Percentiles rank a stretch among this genome's conserved stretches.
Evolutionary conservation across 179 eudicot genomes (phyloP).

Genomic region (Gypsophila paniculata): DNA sequence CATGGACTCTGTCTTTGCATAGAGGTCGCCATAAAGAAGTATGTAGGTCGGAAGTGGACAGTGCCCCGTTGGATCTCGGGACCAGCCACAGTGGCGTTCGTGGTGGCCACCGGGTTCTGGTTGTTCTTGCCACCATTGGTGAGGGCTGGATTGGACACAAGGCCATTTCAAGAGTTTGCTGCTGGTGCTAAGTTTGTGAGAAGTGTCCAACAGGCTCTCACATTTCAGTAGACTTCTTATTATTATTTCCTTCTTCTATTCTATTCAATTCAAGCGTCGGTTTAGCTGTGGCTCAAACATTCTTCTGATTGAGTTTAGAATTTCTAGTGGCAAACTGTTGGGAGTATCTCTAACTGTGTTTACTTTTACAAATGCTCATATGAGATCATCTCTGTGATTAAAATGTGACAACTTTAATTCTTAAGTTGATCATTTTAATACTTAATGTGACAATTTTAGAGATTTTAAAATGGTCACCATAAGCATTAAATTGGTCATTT

Average conservation of each 20-base stretch:
- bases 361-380: no score
- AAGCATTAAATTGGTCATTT: no score
- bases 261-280: not conserved
- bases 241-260: not conserved
- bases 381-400: no score
- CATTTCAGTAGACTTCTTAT: not conserved
- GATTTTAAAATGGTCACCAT: no score
- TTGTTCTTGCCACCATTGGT: constrained; percentile 63
- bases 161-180: constrained; percentile 41
- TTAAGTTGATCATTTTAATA: no score
- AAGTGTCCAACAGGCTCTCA: constrained; percentile 21
- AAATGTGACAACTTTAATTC: no score
- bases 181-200: constrained; percentile 35
- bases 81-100: constrained; percentile 36
- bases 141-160: constrained; percentile 40
- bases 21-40: constrained; percentile 41
- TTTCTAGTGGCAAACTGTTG: no score
- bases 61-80: constrained; percentile 36
- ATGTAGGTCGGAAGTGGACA: constrained; percentile 27
- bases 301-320: not conserved
- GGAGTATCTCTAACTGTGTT: no score
- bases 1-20: constrained; percentile 45
- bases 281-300: not conserved
- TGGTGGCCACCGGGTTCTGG: constrained; percentile 58
- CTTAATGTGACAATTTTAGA: no score